phyloP scores from a whole-genome alignment of 345 rosid species.

The Salix dunnii region DNA sequence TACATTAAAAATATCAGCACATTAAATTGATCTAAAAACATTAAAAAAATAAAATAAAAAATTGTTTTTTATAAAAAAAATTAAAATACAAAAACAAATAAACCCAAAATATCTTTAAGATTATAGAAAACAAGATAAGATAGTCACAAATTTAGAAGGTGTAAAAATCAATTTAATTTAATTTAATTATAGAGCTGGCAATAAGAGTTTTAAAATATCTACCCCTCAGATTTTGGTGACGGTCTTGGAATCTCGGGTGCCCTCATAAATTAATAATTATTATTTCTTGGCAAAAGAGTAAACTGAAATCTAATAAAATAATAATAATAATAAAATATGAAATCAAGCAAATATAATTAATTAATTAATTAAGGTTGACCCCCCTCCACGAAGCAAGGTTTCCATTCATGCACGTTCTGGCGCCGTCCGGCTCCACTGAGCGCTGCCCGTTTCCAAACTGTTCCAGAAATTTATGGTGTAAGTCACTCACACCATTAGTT shows the following conservation, averaged over 20 bases:
- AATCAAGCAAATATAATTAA: not conserved
- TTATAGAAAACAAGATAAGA: not conserved
- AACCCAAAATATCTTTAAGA: not conserved
- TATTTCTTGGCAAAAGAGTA: no score
- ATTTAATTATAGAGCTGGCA: not conserved
- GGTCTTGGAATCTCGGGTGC: no score
- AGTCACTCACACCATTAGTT: not conserved
- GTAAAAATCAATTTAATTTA: not conserved
- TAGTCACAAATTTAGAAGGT: not conserved
- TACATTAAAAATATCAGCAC: no score
- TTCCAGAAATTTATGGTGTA: not conserved
- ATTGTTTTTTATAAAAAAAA: no score
- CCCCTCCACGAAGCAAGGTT: slow-evolving; percentile 8
- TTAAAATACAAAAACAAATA: no score
- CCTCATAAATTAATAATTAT: no score
- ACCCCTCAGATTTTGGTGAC: no score
- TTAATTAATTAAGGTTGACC: not conserved
- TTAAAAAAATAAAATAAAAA: no score
- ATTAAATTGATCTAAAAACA: no score
- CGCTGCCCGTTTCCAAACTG: not conserved
- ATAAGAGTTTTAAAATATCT: no score
- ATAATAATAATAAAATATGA: not conserved
- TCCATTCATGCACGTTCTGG: not conserved
- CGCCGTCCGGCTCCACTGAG: not conserved
- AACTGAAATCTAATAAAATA: no score